Base-by-base conservation (phyloP, 2,329 filamentous ascomycete genomes). In the Furcasterigmium sp. region DNA sequence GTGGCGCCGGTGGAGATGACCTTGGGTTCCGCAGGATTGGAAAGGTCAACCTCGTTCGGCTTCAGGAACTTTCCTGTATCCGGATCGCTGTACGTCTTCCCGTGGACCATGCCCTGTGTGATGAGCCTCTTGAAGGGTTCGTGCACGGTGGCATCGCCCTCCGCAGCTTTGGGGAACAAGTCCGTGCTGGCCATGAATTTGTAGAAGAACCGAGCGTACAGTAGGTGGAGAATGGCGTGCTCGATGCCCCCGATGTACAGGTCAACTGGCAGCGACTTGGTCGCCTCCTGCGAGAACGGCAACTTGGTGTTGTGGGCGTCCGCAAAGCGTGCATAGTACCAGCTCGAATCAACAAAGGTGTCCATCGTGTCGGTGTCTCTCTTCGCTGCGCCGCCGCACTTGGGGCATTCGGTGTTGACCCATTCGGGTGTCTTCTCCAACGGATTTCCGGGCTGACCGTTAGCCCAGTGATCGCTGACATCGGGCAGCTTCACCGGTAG, bases 291-390 rank as follows among this genome's bases (percentile, higher is more conserved):
- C 1, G 79, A 80, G 50, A 94, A 82, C 0, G 80, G 81, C 13
- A 68, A 60, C 2, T 73, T 56, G 13, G 69, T 51, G 51, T 93
- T 91, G 15, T 80, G 69, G 1, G 85, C 70, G 54, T 94, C 87
- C 21, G 83, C 65, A 54, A 89, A 95, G 11, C 88, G 79, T 65
- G 91, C 80, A 56, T 84, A 95, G 62, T 95, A 95, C 90, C 90
- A 95, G 42, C 89, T 94, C 2, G 89, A 95, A 64, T 95, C 90
- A 47, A 95, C 90, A 64, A 95, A 95, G 0, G 90, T 95, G 61
- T 95, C 90, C 90, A 95, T 95, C 3, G 90, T 95, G 60, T 95
- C 90, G 0, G 90, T 95, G 51, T 95, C 90, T 50, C 90, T 78
- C 58, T 81, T 85, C 7, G 87, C 90, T 19, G 79, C 65, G 2